These are phyloP conservation scores for Zygosaccharomyces sapae DNA, from an alignment of 1,139 yeast genomes.

Conservation along the genomic window DNA sequence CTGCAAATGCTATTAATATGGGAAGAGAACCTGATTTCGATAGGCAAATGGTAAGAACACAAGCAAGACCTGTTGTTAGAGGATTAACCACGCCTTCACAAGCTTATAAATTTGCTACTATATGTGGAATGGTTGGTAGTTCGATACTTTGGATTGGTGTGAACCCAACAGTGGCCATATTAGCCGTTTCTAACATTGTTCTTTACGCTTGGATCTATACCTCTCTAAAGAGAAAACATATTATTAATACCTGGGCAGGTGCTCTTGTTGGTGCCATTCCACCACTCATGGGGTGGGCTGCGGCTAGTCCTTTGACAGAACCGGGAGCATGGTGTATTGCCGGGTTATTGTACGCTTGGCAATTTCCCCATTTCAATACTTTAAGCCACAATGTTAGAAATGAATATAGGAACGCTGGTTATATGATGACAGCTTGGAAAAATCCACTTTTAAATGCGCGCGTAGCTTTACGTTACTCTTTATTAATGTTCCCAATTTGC, in stretches of 20 bases:
- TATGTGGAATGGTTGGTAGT: constrained; percentile 69
- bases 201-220: constrained; percentile 90
- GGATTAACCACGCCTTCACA: constrained; percentile 71
- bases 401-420: constrained; percentile 89
- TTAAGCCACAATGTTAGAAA: constrained; percentile 81
- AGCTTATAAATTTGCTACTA: constrained; percentile 76
- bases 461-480: constrained; percentile 83
- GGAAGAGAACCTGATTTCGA: constrained; percentile 93
- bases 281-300: constrained; percentile 99
- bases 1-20: constrained; percentile 97
- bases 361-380: constrained; percentile 95
- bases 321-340: constrained; percentile 98
- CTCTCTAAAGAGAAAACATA: constrained; percentile 77
- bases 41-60: constrained; percentile 81
- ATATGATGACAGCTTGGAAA: constrained; percentile 92
- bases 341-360: constrained; percentile 91
- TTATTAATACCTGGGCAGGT: constrained; percentile 96
- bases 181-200: constrained; percentile 74
- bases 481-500: constrained; percentile 90
- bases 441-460: constrained; percentile 90
- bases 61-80: constrained; percentile 84
- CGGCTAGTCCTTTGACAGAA: constrained; percentile 71
- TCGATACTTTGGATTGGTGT: constrained; percentile 71
- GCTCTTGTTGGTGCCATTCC: constrained; percentile 98
- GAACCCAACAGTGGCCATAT: constrained; percentile 72